Conservation (phyloP, 2,329 filamentous ascomycete genomes). For the Apiospora hydei region DNA sequence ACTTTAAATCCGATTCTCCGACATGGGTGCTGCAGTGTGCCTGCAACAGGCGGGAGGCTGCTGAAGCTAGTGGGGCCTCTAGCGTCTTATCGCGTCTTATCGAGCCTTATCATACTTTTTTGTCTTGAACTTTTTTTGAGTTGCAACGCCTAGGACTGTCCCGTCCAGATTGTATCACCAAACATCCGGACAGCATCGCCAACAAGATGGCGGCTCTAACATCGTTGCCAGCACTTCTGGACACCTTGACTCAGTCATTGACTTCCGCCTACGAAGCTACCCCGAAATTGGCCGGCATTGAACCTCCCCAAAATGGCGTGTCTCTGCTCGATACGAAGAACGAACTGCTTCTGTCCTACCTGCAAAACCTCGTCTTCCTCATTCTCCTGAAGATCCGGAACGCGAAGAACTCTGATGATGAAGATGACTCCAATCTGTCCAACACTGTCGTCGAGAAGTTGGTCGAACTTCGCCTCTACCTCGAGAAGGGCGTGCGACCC, state of each 20-base stretch:
- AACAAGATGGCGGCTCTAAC: slow-evolving; percentile 54
- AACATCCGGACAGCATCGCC: neutral
- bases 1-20: neutral
- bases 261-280: slow-evolving; percentile 72
- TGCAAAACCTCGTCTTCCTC: slow-evolving; percentile 91
- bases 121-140: slow-evolving; percentile 19
- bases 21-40: neutral
- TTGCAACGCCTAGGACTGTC: neutral
- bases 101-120: slow-evolving; percentile 25
- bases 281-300: slow-evolving; percentile 66
- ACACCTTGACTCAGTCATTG: slow-evolving; percentile 65
- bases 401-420: slow-evolving; percentile 43
- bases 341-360: slow-evolving; percentile 93
- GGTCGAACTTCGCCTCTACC: slow-evolving; percentile 88
- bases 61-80: neutral
- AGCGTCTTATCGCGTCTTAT: slow-evolving; percentile 19
- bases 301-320: slow-evolving; percentile 84
- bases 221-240: slow-evolving; percentile 57
- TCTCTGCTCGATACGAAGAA: slow-evolving; percentile 96
- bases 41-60: neutral
- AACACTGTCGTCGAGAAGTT: slow-evolving; percentile 83
- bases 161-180: neutral
- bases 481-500: slow-evolving; percentile 91
- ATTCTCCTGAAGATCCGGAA: slow-evolving; percentile 82
- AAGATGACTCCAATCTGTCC: slow-evolving; percentile 54